These are phyloP conservation scores for Exophiala sp. DNA, from an alignment of 2,329 filamentous ascomycete species.

Conservation along the genomic window DNA sequence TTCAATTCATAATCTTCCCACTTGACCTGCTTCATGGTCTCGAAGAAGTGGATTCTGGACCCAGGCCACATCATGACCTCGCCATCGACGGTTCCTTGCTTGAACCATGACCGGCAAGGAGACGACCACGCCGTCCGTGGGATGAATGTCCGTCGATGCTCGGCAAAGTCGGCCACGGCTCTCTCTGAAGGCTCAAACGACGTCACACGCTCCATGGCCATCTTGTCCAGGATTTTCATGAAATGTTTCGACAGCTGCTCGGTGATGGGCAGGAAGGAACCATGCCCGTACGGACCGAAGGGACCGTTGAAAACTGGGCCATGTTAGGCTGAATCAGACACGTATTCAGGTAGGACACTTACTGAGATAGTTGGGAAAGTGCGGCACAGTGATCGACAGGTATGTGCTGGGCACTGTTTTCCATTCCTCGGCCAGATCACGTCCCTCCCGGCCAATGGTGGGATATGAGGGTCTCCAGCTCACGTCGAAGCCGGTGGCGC, in stretches of 20 bases:
- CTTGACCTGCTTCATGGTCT: constrained; percentile 42
- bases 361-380: constrained; percentile 33
- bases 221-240: constrained; percentile 12
- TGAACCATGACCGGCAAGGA: constrained; percentile 19
- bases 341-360: not conserved
- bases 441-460: not conserved
- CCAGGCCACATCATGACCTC: constrained; percentile 40
- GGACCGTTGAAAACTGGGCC: constrained; percentile 25
- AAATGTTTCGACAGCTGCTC: constrained; percentile 7
- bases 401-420: constrained; percentile 31
- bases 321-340: too few species aligned
- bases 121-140: constrained; percentile 28
- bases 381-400: constrained; percentile 32
- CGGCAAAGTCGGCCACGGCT: constrained; percentile 32
- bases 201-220: constrained; percentile 18
- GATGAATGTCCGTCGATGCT: constrained; percentile 38
- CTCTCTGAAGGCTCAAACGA: constrained; percentile 18
- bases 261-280: constrained; percentile 12
- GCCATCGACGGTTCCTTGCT: constrained; percentile 28
- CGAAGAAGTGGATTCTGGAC: constrained; percentile 34
- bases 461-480: constrained; percentile 24
- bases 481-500: constrained; percentile 10
- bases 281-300: constrained; percentile 31
- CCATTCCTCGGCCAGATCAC: constrained; percentile 29
- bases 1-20: constrained; percentile 54